Conservation (phyloP, 345 rosid species). For the Gossypium ekmanianum region DNA sequence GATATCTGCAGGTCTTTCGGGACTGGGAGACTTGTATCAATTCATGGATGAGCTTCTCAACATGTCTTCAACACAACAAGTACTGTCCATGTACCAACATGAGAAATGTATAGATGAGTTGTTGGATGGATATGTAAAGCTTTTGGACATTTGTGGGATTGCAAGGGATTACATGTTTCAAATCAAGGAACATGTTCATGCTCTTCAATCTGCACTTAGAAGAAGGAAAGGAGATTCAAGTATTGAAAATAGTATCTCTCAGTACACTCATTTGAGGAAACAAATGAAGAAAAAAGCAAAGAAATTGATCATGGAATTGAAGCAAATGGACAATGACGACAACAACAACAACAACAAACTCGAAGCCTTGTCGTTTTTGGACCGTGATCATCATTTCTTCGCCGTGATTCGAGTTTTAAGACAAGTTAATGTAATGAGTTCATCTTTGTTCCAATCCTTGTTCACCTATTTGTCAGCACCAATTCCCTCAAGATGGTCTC, state of each 20-base stretch:
- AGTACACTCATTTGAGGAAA: constrained; percentile 41
- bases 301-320: constrained; percentile 38
- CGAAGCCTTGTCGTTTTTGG: neutral
- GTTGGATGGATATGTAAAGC: constrained; percentile 55
- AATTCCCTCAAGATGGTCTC: constrained; percentile 38
- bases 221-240: constrained; percentile 43
- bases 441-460: constrained; percentile 41
- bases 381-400: constrained; percentile 33
- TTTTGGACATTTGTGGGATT: constrained; percentile 55
- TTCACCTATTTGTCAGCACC: constrained; percentile 40
- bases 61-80: constrained; percentile 50
- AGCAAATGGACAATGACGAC: constrained; percentile 35
- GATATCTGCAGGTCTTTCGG: constrained; percentile 32
- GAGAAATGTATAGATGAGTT: constrained; percentile 42
- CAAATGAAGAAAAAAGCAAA: constrained; percentile 51
- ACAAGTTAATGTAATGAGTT: constrained; percentile 34
- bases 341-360: constrained; percentile 11
- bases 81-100: constrained; percentile 28
- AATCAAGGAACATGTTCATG: constrained; percentile 46
- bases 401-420: constrained; percentile 39
- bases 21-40: constrained; percentile 44
- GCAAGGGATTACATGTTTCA: constrained; percentile 49
- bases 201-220: constrained; percentile 58
- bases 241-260: constrained; percentile 13
- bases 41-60: constrained; percentile 53